phyloP scores from a whole-genome alignment of 192 early-diverging fungal species.

The Backusella westeae region DNA sequence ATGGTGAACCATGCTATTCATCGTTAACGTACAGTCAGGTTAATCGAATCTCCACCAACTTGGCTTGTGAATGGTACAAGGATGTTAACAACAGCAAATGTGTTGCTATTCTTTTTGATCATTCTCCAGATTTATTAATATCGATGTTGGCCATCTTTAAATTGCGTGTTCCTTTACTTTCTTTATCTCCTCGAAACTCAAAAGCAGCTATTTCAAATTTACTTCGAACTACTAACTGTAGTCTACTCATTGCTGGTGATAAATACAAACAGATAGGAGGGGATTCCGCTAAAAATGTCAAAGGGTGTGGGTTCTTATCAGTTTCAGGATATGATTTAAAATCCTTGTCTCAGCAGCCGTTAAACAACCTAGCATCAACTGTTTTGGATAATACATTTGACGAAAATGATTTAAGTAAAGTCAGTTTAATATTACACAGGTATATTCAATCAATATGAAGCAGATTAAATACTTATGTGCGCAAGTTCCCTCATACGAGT shows the following conservation, averaged over 20 bases:
- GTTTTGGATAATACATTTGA: neutral
- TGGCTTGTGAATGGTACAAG: slow-evolving; percentile 9
- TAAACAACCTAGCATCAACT: neutral
- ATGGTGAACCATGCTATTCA: neutral
- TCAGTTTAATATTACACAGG: neutral
- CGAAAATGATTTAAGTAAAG: neutral
- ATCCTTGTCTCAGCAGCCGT: neutral
- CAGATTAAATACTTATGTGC: neutral
- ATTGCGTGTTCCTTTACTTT: neutral
- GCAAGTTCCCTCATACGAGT: neutral
- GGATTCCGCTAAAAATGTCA: neutral
- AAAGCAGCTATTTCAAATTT: slow-evolving; percentile 2
- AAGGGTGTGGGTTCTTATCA: neutral
- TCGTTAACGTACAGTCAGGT: slow-evolving; percentile 9
- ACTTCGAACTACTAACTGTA: neutral
- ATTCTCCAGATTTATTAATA: neutral
- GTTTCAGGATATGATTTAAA: neutral
- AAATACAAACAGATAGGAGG: neutral
- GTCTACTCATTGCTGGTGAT: neutral
- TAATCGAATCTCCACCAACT: slow-evolving; percentile 5
- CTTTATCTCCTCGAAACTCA: slow-evolving; percentile 15
- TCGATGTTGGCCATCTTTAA: slow-evolving; percentile 9
- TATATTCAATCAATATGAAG: neutral
- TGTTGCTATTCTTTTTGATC: neutral
- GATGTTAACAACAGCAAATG: neutral